Base-by-base conservation (phyloP, 768 basidiomycete species). In the Sporobolomyces roseus region DNA sequence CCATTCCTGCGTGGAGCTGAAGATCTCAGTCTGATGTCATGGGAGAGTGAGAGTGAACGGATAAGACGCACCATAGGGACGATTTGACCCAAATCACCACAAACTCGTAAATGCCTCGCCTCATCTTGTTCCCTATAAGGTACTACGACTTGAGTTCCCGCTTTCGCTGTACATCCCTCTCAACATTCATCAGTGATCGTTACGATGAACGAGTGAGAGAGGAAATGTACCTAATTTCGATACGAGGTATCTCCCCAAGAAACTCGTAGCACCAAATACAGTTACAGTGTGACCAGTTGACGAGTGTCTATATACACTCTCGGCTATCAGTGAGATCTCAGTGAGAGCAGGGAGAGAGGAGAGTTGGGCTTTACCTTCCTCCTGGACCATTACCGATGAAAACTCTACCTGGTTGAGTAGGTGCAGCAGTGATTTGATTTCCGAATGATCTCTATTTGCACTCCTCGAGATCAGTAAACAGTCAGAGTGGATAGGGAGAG, bases 81-180 rank as follows among this genome's bases (percentile, higher is more conserved):
- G 71, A 99, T 88, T 81, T 94, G 93, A 12, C 96, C 96, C 62
- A 98, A 82, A 81, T 99, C 96, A 49, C 94, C 96, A 87, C 89
- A 93, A 17, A 89, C 89, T 80, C 88, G 88, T 76, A 99, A 81
- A 76, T 89, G 85, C 67, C 94, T 83, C 75, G 88, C 91, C 77
- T 92, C 89, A 77, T 98, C 92, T 77, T 91, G 90, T 72, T 97
- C 92, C 50, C 96, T 86, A 81, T 94, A 97, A 10, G 94, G 94
- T 56, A 96, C 83, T 77, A 98, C 84, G 67, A 97, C 93, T 77
- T 93, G 92, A 8, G 91, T 92, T 23, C 94, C 94, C 77, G 85
- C 82, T 80, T 90, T 91, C 68, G 90, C 94, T 90, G 77, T 50
- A 27, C 32, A 48, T n/a, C 3, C 55, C 33, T 38, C 48, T 46